Percentiles rank a stretch among this genome's conserved stretches.
Evolutionary conservation across 116 monocot genomes (phyloP).

Genomic region (Trichopus zeylanicus): DNA sequence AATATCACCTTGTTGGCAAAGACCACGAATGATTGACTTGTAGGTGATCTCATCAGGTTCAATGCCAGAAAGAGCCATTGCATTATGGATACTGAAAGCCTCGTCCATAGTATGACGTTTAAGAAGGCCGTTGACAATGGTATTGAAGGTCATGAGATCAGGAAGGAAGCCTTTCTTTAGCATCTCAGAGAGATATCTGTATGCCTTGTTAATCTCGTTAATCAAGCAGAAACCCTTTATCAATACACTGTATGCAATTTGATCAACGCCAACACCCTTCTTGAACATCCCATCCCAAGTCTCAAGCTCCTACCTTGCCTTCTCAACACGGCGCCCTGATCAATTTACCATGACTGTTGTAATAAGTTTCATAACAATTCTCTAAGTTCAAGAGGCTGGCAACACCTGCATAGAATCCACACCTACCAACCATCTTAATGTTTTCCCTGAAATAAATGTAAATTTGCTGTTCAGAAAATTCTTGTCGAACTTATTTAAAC

Average conservation of each 20-base stretch:
- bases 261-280: constrained; percentile 30
- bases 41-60: constrained; percentile 44
- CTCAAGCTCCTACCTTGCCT: constrained; percentile 39
- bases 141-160: constrained; percentile 67
- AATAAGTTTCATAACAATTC: constrained; percentile 9
- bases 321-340: constrained; percentile 40
- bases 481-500: too few species aligned
- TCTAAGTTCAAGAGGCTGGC: constrained; percentile 13
- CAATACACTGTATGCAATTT: constrained; percentile 55
- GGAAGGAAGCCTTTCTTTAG: constrained; percentile 60
- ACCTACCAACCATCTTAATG: constrained; percentile 20
- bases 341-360: constrained; percentile 18
- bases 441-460: constrained; percentile 38
- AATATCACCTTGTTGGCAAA: constrained; percentile 35
- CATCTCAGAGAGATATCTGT: constrained; percentile 48
- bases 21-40: constrained; percentile 40
- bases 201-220: constrained; percentile 33
- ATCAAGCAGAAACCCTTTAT: constrained; percentile 53
- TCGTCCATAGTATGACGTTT: constrained; percentile 43
- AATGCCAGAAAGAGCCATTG: constrained; percentile 36
- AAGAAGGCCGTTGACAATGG: constrained; percentile 37
- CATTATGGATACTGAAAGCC: constrained; percentile 36
- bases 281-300: constrained; percentile 38
- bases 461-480: not conserved
- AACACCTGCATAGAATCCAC: constrained; percentile 24